Evolutionary conservation across 768 basidiomycete genomes (phyloP), one percentile per base, ranked within the genome.

Genomic region (Gelatoporia subvermispora): DNA sequence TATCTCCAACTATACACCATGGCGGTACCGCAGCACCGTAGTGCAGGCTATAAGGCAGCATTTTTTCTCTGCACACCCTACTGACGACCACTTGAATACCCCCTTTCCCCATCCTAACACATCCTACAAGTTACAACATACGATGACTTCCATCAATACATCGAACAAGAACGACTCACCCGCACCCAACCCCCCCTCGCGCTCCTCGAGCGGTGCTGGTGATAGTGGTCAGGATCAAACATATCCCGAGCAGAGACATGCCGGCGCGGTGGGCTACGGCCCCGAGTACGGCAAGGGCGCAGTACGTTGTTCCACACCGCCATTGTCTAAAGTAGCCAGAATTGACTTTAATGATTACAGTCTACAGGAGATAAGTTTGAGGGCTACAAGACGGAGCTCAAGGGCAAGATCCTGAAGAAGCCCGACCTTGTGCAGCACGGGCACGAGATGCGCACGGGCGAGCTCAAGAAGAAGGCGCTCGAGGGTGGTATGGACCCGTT

Each of bases 191-290:
- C 28, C 5, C 7, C 5, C 7, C 28, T 31, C 28, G 28, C 28
- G 28, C 7, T 7, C 28, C 5, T 5, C 28, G 28, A 31, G 39
- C 11, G 53, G 41, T 16, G 16, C 37, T 13, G 13, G 28, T 31
- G 28, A 31, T 5, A 13, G 28, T 31, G 28, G 28, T n/a, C n/a
- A n/a, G 5, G 45, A 46, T 20, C 52, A 63, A 17, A 63, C 43
- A 1, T 63, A 68, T 45, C 71, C 74, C 1, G 62, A 62, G 21
- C 73, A 76, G 54, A 54, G 54, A 39, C 75, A 77, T 45, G 70
- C 73, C 0, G 75, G 75, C 13, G 64, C 68, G 0, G 61, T 68
- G 3, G 73, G 75, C n/a, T 51, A 66, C 13, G 72, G 72, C 11
- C 69, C 67, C 8, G 64, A 69, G 15, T 69, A 66, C 40, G 59